These are phyloP conservation scores for Dictyophora rubrovolvata DNA, from an alignment of 768 basidiomycete genomes.

Conservation along the genomic window DNA sequence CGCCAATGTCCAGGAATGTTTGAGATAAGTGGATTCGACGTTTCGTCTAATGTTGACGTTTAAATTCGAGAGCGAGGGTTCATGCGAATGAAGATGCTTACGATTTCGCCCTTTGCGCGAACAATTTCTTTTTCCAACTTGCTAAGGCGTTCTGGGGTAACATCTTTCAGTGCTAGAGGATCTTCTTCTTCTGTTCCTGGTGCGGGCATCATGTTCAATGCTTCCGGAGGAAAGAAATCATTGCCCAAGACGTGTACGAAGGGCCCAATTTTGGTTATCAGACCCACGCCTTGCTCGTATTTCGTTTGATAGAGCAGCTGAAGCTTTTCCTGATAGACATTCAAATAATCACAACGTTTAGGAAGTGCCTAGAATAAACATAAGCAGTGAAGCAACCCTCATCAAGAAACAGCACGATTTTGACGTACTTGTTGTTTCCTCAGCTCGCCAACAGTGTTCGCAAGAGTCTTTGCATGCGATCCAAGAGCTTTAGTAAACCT, in stretches of 20 bases:
- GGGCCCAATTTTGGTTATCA: conserved; percentile 53
- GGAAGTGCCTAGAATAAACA: conserved; percentile 40
- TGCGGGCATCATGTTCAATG: conserved; percentile 38
- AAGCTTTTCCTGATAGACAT: conserved; percentile 67
- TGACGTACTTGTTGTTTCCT: conserved; percentile 44
- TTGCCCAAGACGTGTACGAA: conserved; percentile 52
- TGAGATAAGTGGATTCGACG: conserved; percentile 54
- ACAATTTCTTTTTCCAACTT: conserved; percentile 78
- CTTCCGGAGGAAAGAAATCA: conserved; percentile 48
- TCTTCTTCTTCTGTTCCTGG: conserved; percentile 32
- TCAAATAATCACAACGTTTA: conserved; percentile 53
- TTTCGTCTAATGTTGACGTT: conserved; percentile 38
- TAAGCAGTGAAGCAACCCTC: neutral
- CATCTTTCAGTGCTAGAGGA: conserved; percentile 45
- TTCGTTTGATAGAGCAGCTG: conserved; percentile 69
- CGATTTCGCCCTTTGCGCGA: conserved; percentile 78
- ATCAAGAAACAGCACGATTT: no score
- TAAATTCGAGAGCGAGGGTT: neutral
- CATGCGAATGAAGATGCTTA: conserved; percentile 30
- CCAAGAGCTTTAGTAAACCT: conserved; percentile 64
- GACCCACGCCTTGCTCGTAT: conserved; percentile 60
- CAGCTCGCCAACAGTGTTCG: conserved; percentile 55
- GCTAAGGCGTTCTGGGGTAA: conserved; percentile 71
- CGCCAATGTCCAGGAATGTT: conserved; percentile 68
- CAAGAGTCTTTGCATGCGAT: conserved; percentile 56